Conservation (phyloP, 2,329 filamentous ascomycete genomes). For the Drechmeria coniospora region DNA sequence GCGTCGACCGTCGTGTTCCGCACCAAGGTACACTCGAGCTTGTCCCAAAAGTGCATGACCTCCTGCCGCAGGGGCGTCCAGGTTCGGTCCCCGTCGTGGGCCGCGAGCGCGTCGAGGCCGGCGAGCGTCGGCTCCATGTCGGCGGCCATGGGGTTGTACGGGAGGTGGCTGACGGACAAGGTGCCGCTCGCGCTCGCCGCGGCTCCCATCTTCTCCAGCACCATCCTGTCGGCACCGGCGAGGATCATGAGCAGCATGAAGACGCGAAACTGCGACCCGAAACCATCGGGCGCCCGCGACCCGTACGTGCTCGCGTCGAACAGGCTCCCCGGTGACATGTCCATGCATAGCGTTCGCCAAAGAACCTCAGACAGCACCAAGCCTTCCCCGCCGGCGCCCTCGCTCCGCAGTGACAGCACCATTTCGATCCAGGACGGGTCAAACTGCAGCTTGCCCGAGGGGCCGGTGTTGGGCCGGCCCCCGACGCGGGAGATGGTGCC, state of each 20-base stretch:
- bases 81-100: constrained; percentile 6
- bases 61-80: constrained; percentile 8
- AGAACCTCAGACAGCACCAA: constrained; percentile 7
- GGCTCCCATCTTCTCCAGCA: constrained; percentile 15
- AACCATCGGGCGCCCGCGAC: constrained; percentile 6
- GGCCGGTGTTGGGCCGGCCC: constrained; percentile 4
- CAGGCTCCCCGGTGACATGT: constrained; percentile 9
- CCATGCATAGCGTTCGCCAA: constrained; percentile 13
- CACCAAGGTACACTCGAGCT: constrained; percentile 7
- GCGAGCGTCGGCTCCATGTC: constrained; percentile 7
- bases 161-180: constrained; percentile 3
- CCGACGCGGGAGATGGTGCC: constrained; percentile 5
- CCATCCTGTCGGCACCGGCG: constrained; percentile 18
- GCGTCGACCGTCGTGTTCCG: constrained; percentile 5
- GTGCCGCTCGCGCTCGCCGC: constrained; percentile 3
- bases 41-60: constrained; percentile 8
- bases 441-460: constrained; percentile 9
- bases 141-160: constrained; percentile 9
- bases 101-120: constrained; percentile 7
- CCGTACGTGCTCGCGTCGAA: constrained; percentile 6
- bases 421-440: constrained; percentile 9
- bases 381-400: constrained; percentile 1
- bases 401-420: constrained; percentile 6
- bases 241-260: constrained; percentile 10
- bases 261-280: constrained; percentile 8